These are phyloP conservation scores for Tulasnella sp. DNA, from an alignment of 768 basidiomycete genomes.

Conservation along the genomic window DNA sequence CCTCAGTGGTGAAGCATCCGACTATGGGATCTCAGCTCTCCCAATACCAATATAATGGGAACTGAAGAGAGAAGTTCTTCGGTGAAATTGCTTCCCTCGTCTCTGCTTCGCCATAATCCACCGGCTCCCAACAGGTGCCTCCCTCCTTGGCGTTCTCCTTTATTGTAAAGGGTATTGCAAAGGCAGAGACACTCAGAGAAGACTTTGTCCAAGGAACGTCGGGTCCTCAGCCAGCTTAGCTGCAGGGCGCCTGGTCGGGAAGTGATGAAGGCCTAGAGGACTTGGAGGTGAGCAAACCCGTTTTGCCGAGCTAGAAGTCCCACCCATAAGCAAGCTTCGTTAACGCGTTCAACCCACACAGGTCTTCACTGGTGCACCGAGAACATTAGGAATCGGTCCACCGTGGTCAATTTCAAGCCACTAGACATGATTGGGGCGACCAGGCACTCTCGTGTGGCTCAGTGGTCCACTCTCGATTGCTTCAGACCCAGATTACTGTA, in stretches of 20 bases:
- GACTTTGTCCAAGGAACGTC: neutral
- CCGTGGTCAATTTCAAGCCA: no score
- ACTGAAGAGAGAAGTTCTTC: neutral
- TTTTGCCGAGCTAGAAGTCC: no score
- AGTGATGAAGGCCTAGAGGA: neutral
- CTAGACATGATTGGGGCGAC: neutral
- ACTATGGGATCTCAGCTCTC: no score
- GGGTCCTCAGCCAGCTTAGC: neutral
- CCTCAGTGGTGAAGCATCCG: no score
- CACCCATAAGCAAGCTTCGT: no score
- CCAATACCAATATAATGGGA: neutral
- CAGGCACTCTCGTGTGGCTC: no score
- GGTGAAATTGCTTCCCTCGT: neutral
- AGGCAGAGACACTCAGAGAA: neutral
- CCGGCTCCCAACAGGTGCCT: neutral
- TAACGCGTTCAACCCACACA: no score
- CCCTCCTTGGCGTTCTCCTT: neutral
- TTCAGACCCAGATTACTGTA: no score
- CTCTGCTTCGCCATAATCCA: slow-evolving; percentile 6
- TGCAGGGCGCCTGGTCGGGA: neutral
- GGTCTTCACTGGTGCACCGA: no score
- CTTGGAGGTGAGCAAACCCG: neutral
- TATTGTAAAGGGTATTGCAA: neutral
- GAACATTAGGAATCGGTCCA: no score
- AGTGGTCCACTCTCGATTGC: no score